Percentiles rank a stretch among this genome's conserved stretches.
Evolutionary conservation across 306 rosid species (phyloP).

Genomic region (Acacia acuminata): DNA sequence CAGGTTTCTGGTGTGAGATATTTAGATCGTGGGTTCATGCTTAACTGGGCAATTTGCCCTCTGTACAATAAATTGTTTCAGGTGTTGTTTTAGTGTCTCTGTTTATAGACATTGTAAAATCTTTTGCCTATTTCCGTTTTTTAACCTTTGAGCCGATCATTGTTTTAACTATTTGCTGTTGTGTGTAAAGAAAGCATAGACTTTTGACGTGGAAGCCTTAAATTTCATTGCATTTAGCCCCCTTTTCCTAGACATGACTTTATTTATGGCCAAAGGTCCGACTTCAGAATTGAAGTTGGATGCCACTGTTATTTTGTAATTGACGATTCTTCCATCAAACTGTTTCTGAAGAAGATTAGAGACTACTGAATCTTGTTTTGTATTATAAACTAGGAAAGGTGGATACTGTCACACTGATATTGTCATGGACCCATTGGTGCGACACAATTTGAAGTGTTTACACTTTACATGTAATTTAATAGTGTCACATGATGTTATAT

Average conservation of each 20-base stretch:
- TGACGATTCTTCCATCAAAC: neutral
- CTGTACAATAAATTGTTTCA: slow-evolving; percentile 59
- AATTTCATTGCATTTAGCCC: slow-evolving; percentile 2
- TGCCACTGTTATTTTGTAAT: neutral
- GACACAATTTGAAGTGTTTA: neutral
- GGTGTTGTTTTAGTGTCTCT: slow-evolving; percentile 36
- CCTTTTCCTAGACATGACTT: neutral
- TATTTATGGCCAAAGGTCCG: neutral
- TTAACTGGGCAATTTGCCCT: slow-evolving; percentile 41
- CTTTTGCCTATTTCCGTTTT: slow-evolving; percentile 1
- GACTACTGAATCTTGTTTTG: neutral
- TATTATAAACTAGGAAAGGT: neutral
- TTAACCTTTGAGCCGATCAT: slow-evolving; percentile 22
- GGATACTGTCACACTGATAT: neutral
- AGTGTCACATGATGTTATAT: neutral
- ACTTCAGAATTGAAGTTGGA: neutral
- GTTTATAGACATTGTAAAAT: slow-evolving; percentile 41
- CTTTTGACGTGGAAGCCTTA: slow-evolving; percentile 13
- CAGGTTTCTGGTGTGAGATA: slow-evolving; percentile 73
- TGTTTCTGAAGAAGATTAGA: neutral
- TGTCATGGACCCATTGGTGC: neutral
- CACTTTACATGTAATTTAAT: neutral
- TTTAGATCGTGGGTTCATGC: slow-evolving; percentile 44
- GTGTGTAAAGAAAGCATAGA: slow-evolving; percentile 7
- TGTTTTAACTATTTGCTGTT: slow-evolving; percentile 23